Evolutionary conservation across 257 asterid species (phyloP).

Genomic region (Pogostemon cablin): DNA sequence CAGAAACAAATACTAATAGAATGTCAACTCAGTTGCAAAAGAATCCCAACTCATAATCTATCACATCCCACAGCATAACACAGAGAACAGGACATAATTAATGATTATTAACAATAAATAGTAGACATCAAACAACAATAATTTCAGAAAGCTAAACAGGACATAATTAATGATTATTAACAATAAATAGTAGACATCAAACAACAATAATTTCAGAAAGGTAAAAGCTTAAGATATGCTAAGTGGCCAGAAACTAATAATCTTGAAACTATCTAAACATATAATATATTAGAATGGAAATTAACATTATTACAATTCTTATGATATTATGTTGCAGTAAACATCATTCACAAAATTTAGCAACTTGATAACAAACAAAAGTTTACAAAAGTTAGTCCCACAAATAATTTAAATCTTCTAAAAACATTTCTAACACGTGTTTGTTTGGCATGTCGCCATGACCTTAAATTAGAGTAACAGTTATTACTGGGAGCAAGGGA

Average conservation of each 20-base stretch:
- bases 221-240: neutral
- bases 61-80: neutral
- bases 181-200: neutral
- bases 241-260: neutral
- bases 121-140: constrained; percentile 2
- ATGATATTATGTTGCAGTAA: neutral
- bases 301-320: neutral
- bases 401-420: constrained; percentile 7
- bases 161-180: too few relatives aligned
- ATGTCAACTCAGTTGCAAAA: too few relatives aligned
- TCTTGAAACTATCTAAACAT: neutral
- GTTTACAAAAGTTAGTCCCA: neutral
- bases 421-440: neutral
- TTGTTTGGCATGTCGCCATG: constrained; percentile 1
- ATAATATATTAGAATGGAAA: neutral
- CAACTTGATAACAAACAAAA: neutral
- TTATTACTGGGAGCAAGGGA: neutral
- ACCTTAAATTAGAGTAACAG: neutral
- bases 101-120: neutral
- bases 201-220: neutral
- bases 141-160: neutral
- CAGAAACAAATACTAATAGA: too few relatives aligned
- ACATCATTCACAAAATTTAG: neutral
- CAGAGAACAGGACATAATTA: neutral
- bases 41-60: neutral